These are phyloP conservation scores for Ophiocordyceps camponoti-floridani DNA, from an alignment of 2,329 filamentous ascomycete species.

Conservation along the genomic window DNA sequence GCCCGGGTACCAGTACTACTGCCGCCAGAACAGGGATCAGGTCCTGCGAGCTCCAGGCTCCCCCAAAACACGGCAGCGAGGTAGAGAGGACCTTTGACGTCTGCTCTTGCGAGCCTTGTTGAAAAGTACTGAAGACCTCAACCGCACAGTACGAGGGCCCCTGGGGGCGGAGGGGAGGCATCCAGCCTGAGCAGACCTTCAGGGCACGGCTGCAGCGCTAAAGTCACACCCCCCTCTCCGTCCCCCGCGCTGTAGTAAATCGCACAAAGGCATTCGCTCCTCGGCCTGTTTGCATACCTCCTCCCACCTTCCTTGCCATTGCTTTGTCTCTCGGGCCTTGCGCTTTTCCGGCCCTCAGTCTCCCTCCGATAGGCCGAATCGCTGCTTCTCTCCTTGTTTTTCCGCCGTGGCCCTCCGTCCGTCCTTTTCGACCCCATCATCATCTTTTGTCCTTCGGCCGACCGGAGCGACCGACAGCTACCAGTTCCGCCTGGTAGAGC, in stretches of 20 bases:
- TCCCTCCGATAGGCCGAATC: neutral
- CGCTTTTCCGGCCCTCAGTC: neutral
- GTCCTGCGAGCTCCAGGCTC: no score
- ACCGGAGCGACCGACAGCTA: no score
- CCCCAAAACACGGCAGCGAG: neutral
- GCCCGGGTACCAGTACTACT: no score
- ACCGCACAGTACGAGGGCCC: no score
- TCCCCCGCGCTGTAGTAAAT: neutral
- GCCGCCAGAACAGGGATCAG: no score
- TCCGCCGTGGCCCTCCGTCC: neutral
- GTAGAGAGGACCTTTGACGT: no score
- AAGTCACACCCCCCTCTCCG: neutral
- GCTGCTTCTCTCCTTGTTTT: slow-evolving; percentile 1
- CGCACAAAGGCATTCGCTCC: neutral
- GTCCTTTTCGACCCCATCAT: neutral
- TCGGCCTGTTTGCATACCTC: neutral
- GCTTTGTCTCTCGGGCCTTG: neutral
- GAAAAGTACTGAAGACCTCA: no score
- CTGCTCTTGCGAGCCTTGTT: no score
- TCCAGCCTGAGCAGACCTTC: no score
- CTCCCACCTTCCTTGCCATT: neutral
- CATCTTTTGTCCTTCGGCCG: neutral
- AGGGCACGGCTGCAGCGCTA: neutral
- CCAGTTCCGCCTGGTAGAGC: no score
- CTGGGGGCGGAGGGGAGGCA: no score